Conservation (phyloP, 352 stramenopile species). For the Phytophthora pseudosyringae region DNA sequence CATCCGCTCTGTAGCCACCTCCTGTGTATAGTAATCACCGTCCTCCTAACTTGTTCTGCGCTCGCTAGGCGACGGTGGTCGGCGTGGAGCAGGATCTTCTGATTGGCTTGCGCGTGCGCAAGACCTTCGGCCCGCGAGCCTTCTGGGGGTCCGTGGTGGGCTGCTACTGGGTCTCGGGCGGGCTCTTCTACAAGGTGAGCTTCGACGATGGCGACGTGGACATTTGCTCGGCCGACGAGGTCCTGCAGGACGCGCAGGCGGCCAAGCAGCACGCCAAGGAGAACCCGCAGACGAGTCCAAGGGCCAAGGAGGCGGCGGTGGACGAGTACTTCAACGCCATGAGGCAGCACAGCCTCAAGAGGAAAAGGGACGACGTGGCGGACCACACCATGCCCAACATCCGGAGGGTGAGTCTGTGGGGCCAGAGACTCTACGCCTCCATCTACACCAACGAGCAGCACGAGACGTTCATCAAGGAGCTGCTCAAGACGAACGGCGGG, state of each 20-base stretch:
- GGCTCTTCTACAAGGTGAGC: conserved; percentile 79
- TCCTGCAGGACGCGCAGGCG: conserved; percentile 50
- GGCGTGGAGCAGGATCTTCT: conserved; percentile 30
- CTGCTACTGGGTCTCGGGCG: conserved; percentile 57
- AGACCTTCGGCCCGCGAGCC: conserved; percentile 66
- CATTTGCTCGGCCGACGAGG: conserved; percentile 63
- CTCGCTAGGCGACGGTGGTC: conserved; percentile 24
- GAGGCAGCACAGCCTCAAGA: conserved; percentile 44
- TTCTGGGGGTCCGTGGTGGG: conserved; percentile 76
- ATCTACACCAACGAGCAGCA: conserved; percentile 60
- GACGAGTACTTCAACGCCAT: conserved; percentile 40
- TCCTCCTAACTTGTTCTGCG: neutral
- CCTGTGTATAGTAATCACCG: neutral
- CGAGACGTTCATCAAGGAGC: conserved; percentile 59
- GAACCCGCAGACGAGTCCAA: conserved; percentile 24
- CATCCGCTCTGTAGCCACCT: neutral
- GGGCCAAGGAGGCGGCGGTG: neutral
- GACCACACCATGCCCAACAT: conserved; percentile 7
- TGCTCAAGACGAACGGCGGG: conserved; percentile 56
- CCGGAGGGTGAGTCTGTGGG: conserved; percentile 57
- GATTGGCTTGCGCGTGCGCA: conserved; percentile 58
- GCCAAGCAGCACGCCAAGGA: conserved; percentile 37
- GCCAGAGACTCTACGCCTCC: conserved; percentile 64
- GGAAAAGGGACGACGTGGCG: conserved; percentile 42
- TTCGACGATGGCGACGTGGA: conserved; percentile 88